Base-by-base conservation (phyloP, 352 stramenopile species). In the Pythium apleroticum region DNA sequence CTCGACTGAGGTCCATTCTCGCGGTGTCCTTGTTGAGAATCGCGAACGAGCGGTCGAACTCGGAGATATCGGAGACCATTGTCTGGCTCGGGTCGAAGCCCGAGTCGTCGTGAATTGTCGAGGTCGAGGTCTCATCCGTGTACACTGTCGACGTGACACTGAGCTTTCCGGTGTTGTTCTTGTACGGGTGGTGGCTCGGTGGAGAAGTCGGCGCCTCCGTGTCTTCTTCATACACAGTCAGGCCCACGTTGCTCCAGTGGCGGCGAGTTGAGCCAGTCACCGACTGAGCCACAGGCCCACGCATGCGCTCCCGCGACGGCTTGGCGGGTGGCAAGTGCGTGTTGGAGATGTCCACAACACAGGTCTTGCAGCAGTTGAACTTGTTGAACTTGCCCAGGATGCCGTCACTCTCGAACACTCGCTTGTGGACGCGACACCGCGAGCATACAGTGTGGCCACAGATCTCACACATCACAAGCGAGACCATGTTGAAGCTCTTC, bases 361-460 rank as follows among this genome's bases (percentile, higher is more conserved):
- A 71, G 22, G 57, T 60, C 52, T 71, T 71, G 57, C 65, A 71
- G 57, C 65, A 71, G 33, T 59, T 57, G 52, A 63, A 59, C 53
- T 66, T 66, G 45, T 63, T 60, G 39, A 64, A 71, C 19, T 58
- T 37, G 43, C 65, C 65, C 7, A 71, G 43, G 24, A 71, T 63
- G 3, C 65, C 65, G 9, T 58, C 48, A 46, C 65, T 66, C 37
- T 66, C 55, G 43, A 71, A 71, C 10, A 71, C 55, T 43, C 58
- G 33, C 39, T 71, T 71, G 57, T 60, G 35, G 11, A 71, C 65
- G 33, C 58, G 46, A 52, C 65, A 71, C n/a, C 65, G 65, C 22
- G 49, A 39, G 31, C 65, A 71, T 11, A 71, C 58, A 0, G 58
- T 66, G 43, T 63, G 57, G 12, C 43, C 57, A 39, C 65, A 71